A percentile compares a stretch with the other conserved stretches of the same genome.
Evolutionary conservation across 305 asterid species (phyloP).

Genomic region (Rubia peregrina): DNA sequence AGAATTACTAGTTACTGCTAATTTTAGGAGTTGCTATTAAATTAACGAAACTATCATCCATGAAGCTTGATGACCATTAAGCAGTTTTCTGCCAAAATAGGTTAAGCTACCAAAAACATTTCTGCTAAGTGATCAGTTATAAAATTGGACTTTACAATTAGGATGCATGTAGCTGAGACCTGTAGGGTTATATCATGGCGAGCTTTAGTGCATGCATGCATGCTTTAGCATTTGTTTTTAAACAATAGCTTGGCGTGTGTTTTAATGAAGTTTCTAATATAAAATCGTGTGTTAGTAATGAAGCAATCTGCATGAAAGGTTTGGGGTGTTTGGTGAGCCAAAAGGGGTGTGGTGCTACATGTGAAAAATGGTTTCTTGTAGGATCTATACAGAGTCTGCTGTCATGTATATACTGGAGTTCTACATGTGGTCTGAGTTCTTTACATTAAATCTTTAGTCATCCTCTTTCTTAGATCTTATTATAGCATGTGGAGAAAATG

Average conservation of each 20-base stretch:
- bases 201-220: conserved; percentile 10
- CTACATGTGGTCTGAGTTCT: conserved; percentile 1
- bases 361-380: not conserved
- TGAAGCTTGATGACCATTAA: not conserved
- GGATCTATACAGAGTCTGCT: not conserved
- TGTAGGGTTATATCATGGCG: not conserved
- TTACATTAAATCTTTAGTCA: not conserved
- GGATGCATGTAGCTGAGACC: not conserved
- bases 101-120: not conserved
- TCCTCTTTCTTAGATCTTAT: not conserved
- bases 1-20: not conserved
- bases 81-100: not conserved
- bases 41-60: not conserved
- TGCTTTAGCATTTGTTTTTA: not conserved
- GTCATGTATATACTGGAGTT: not conserved
- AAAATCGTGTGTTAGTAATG: conserved; percentile 2
- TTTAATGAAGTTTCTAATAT: not conserved
- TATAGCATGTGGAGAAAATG: not conserved
- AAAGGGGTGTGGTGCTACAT: not conserved
- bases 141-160: not conserved
- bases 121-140: not conserved
- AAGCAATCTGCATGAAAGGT: not conserved
- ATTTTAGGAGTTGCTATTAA: not conserved
- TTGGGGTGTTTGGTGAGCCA: not conserved
- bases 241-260: not conserved